Conservation (phyloP, 2,329 filamentous ascomycete genomes). For the Coleophoma cylindrospora region DNA sequence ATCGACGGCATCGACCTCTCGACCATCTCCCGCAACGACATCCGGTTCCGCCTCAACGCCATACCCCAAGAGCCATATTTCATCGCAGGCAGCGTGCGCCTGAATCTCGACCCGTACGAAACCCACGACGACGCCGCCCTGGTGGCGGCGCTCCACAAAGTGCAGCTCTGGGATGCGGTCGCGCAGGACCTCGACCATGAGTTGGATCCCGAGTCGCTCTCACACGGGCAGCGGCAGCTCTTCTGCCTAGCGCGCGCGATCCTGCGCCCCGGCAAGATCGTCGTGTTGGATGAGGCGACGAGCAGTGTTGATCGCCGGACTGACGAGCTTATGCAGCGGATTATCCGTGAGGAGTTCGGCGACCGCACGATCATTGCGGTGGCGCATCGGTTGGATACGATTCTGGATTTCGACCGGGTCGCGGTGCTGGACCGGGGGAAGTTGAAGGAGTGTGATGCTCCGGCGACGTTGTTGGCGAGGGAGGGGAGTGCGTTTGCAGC, state of each 20-base stretch:
- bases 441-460: slow-evolving; percentile 35
- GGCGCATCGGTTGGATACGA: slow-evolving; percentile 33
- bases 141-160: not conserved
- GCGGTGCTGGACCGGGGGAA: slow-evolving; percentile 43
- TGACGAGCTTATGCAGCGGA: slow-evolving; percentile 47
- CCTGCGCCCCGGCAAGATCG: slow-evolving; percentile 29
- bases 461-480: not conserved
- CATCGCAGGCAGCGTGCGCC: slow-evolving; percentile 29
- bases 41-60: slow-evolving; percentile 33
- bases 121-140: slow-evolving; percentile 4
- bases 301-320: slow-evolving; percentile 52
- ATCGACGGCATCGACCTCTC: slow-evolving; percentile 36
- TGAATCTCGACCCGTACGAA: slow-evolving; percentile 32
- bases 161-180: not conserved
- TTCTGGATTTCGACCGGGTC: slow-evolving; percentile 44
- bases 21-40: slow-evolving; percentile 30
- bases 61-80: slow-evolving; percentile 38
- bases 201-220: slow-evolving; percentile 27
- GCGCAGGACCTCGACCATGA: slow-evolving; percentile 24
- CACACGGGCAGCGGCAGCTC: slow-evolving; percentile 41
- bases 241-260: slow-evolving; percentile 42
- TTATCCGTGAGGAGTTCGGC: slow-evolving; percentile 47
- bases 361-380: slow-evolving; percentile 45
- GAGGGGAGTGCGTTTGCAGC: slow-evolving; percentile 2
- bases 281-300: slow-evolving; percentile 36